Evolutionary conservation across 2,329 filamentous ascomycete genomes (phyloP).

Genomic region (Ophiostoma ips): DNA sequence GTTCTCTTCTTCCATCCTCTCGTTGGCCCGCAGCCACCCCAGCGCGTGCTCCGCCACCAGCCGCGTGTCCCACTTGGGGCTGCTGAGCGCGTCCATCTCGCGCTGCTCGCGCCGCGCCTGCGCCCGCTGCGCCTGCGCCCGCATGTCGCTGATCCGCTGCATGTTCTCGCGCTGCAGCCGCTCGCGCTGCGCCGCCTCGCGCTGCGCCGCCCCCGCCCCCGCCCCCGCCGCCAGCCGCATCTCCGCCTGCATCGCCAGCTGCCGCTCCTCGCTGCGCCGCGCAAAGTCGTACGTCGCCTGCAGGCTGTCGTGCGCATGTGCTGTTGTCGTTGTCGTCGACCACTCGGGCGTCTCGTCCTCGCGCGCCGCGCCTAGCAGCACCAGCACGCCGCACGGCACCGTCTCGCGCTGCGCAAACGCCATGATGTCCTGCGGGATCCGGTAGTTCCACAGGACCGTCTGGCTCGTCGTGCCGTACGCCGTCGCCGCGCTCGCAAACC

Average conservation of each 20-base stretch:
- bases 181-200: constrained; percentile 26
- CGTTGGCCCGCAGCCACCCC: constrained; percentile 26
- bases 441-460: constrained; percentile 47
- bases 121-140: constrained; percentile 25
- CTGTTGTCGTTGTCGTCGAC: constrained; percentile 31
- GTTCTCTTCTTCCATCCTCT: neutral
- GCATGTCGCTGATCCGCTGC: constrained; percentile 32
- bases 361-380: constrained; percentile 36
- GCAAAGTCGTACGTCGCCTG: constrained; percentile 25
- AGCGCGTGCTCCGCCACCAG: constrained; percentile 32
- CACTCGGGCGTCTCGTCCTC: constrained; percentile 40
- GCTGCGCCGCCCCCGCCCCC: constrained; percentile 27
- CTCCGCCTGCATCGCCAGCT: constrained; percentile 29
- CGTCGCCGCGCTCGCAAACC: constrained; percentile 44
- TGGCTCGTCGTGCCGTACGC: constrained; percentile 39
- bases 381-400: constrained; percentile 45
- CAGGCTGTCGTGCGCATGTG: constrained; percentile 19
- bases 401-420: constrained; percentile 36
- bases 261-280: constrained; percentile 26
- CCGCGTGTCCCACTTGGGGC: constrained; percentile 36
- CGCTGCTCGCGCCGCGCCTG: constrained; percentile 31
- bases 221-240: constrained; percentile 27
- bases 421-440: constrained; percentile 38
- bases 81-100: constrained; percentile 36
- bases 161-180: constrained; percentile 28